phyloP scores from a whole-genome alignment of 31 red algal species.

The Bonnemaisonia californica region DNA sequence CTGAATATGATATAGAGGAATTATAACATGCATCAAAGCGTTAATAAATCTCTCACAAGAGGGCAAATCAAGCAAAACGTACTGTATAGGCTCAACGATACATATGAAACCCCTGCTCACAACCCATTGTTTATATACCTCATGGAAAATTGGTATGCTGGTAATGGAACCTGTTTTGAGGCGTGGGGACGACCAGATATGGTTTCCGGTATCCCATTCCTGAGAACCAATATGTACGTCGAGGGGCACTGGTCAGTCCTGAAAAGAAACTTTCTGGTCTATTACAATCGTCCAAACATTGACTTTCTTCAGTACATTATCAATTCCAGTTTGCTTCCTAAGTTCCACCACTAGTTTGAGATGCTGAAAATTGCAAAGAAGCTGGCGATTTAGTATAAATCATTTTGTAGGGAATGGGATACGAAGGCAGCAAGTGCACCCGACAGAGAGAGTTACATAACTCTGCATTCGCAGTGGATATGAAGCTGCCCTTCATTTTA shows the following conservation, averaged over 20 bases:
- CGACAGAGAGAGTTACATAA: neutral
- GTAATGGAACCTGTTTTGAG: no score
- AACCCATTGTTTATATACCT: no score
- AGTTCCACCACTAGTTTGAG: neutral
- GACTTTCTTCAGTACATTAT: conserved; percentile 2
- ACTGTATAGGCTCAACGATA: no score
- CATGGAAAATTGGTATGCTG: no score
- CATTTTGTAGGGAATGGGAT: neutral
- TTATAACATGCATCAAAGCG: no score
- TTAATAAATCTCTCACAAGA: no score
- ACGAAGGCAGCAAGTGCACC: neutral
- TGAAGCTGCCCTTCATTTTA: conserved; percentile 10
- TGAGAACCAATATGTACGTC: conserved; percentile 3
- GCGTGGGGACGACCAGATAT: no score
- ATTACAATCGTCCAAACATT: neutral
- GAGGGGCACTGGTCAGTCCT: conserved; percentile 9
- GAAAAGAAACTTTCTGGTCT: neutral
- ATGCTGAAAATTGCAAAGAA: neutral
- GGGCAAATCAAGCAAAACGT: no score
- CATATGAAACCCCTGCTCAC: no score
- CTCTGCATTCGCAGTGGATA: neutral
- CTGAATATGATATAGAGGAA: no score
- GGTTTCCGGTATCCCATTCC: neutral
- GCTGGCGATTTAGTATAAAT: neutral
- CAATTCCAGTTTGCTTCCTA: neutral